Evolutionary conservation across 208 protist genomes (phyloP).

Genomic region (Herpetomonas samuelpessoai): DNA sequence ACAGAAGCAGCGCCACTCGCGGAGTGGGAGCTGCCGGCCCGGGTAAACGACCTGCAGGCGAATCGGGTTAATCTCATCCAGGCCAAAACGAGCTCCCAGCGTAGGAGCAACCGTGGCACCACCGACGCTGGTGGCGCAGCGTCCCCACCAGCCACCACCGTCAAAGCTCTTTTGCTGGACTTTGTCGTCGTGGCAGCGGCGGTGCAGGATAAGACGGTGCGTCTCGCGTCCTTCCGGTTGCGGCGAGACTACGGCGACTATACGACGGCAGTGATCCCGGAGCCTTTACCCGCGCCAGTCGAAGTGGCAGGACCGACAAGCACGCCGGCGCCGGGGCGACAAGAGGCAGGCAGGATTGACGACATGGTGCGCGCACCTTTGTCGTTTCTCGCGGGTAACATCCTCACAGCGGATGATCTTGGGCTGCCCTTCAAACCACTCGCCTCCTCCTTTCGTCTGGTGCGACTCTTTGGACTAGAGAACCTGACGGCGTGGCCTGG

Average conservation of each 20-base stretch:
- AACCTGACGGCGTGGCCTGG: conserved; percentile 25
- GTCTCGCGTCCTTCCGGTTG: conserved; percentile 48
- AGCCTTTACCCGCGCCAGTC: neutral
- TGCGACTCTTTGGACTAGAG: conserved; percentile 71
- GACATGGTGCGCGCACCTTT: neutral
- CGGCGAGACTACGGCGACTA: conserved; percentile 10
- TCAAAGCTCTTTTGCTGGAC: conserved; percentile 37
- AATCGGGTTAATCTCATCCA: conserved; percentile 59
- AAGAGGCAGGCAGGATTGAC: neutral
- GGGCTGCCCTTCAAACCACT: conserved; percentile 62
- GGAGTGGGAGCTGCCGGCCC: conserved; percentile 51
- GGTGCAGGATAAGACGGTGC: conserved; percentile 77
- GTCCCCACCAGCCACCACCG: neutral
- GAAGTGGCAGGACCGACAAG: neutral
- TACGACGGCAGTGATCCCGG: neutral
- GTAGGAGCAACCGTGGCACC: neutral
- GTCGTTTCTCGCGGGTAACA: conserved; percentile 18
- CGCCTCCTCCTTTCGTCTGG: conserved; percentile 74
- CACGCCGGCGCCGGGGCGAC: neutral
- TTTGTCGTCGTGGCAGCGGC: conserved; percentile 57
- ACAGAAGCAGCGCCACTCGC: conserved; percentile 33
- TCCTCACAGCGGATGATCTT: conserved; percentile 35
- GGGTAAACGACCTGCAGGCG: conserved; percentile 75
- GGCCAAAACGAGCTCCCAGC: conserved; percentile 13
- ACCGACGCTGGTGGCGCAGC: neutral